These are phyloP conservation scores for Hypoxylon fragiforme DNA, from an alignment of 495 filamentous ascomycete genomes.

Conservation along the genomic window DNA sequence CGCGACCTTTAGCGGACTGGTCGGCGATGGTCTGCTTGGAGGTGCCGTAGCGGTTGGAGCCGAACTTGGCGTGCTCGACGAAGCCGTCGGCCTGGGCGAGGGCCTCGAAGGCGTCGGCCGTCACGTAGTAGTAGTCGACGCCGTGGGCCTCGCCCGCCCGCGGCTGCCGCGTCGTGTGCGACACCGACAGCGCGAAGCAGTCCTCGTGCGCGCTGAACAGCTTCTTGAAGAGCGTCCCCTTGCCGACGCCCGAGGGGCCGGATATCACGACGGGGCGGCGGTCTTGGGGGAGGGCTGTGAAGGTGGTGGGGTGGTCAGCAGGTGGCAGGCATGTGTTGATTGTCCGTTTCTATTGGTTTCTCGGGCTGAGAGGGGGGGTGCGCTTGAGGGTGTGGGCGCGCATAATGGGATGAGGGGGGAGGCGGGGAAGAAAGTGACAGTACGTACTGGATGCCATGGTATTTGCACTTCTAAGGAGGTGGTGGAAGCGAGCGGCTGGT, in stretches of 20 bases:
- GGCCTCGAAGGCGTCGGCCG: slow-evolving; percentile 67
- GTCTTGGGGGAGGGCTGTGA: slow-evolving; percentile 44
- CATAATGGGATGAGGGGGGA: not conserved
- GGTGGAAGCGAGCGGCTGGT: not conserved
- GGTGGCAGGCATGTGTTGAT: not conserved
- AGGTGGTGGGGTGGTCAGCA: not conserved
- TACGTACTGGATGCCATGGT: slow-evolving; percentile 53
- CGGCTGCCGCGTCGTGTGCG: slow-evolving; percentile 82
- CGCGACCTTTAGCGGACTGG: slow-evolving; percentile 66
- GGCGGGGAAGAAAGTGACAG: not conserved
- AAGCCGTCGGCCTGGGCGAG: slow-evolving; percentile 73
- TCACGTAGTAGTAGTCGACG: slow-evolving; percentile 80
- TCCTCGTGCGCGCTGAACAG: slow-evolving; percentile 67
- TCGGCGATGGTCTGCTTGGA: slow-evolving; percentile 74
- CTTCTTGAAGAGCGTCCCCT: slow-evolving; percentile 80
- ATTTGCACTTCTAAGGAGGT: slow-evolving; percentile 13
- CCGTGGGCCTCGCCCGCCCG: slow-evolving; percentile 76
- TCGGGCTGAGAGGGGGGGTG: too few relatives aligned
- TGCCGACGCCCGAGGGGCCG: slow-evolving; percentile 83
- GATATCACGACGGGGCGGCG: slow-evolving; percentile 79
- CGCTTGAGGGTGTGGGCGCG: not conserved
- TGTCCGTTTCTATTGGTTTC: not conserved
- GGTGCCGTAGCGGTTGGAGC: slow-evolving; percentile 89
- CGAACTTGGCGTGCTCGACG: slow-evolving; percentile 86
- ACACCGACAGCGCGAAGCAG: slow-evolving; percentile 80